Evolutionary conservation across 2,329 filamentous ascomycete genomes (phyloP), one percentile per base, ranked within the genome.

Genomic region (Colletotrichum plurivorum): DNA sequence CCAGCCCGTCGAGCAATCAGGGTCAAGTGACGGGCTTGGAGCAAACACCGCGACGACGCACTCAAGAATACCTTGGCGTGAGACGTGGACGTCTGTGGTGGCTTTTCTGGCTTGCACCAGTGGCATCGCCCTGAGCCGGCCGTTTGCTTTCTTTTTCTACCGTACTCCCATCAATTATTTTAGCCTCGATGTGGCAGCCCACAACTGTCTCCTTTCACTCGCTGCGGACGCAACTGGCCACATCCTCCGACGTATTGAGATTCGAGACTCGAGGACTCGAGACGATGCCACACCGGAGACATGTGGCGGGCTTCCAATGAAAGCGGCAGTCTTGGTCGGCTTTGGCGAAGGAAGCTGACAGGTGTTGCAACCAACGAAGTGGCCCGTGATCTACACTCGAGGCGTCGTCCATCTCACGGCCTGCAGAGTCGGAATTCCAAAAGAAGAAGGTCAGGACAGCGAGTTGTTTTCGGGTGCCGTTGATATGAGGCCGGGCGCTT

Each of bases 131-230:
- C 15, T 65, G 48, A 41, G 27, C 49, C 54, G 66, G 49, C 36
- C 48, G 9, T 48, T 52, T 66, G 54, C 66, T 69, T 69, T 48
- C 66, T 69, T 69, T 66, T 69, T 55, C 41, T 27, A 39, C 20
- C 41, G 62, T 43, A 48, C 54, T 5, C 25, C 36, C 49, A 66
- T 55, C 54, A 41, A 66, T 58, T 53, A 59, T 41, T 62, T 20
- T 54, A 46, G 61, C n/a, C n/a, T 48, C 20, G 49, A 64, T 45
- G 31, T 43, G 43, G 54, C 61, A 57, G 16, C 54, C 41, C 31
- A 58, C 59, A 18, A 20, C 45, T 52, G 45, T 53, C 36, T 51
- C n/a, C 46, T 46, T 31, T 52, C 53, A 52, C 45, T 53, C 16
- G 13, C 13, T n/a, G 41, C 16, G 41, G 41, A 43, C 41, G 13